These are phyloP conservation scores for Arthrobotrys entomopaga DNA, from an alignment of 2,329 filamentous ascomycete species.

Conservation along the genomic window DNA sequence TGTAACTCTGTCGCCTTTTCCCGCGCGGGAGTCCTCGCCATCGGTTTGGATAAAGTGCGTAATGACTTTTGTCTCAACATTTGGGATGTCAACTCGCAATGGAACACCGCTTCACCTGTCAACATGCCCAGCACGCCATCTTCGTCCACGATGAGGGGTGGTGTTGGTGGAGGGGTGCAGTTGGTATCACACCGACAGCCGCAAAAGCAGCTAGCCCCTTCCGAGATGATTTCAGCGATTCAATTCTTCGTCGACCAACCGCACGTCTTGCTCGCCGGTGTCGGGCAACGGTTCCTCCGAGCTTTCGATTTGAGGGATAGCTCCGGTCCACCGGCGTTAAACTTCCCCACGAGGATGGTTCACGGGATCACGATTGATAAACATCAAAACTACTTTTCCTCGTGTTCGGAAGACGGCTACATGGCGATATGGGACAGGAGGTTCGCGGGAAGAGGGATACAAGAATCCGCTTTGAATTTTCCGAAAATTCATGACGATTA, in stretches of 20 bases:
- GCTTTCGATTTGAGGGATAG: slow-evolving; percentile 81
- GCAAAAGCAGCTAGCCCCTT: slow-evolving; percentile 69
- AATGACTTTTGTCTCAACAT: slow-evolving; percentile 85
- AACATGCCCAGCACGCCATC: slow-evolving; percentile 56
- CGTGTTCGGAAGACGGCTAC: slow-evolving; percentile 68
- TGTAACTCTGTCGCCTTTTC: slow-evolving; percentile 86
- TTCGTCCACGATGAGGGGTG: slow-evolving; percentile 59
- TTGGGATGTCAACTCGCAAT: slow-evolving; percentile 76
- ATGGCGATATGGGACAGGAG: slow-evolving; percentile 59
- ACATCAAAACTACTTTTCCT: slow-evolving; percentile 85
- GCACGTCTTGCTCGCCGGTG: slow-evolving; percentile 77
- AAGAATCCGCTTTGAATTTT: slow-evolving; percentile 56
- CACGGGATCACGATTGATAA: slow-evolving; percentile 77
- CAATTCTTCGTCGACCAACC: slow-evolving; percentile 83
- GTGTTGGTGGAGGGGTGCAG: not conserved
- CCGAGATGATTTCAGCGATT: slow-evolving; percentile 80
- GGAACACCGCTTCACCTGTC: slow-evolving; percentile 64
- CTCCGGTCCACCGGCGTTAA: slow-evolving; percentile 63
- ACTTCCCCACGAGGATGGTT: slow-evolving; percentile 66
- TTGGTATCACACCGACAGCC: slow-evolving; percentile 60
- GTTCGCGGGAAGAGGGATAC: slow-evolving; percentile 51
- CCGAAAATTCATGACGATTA: slow-evolving; percentile 55
- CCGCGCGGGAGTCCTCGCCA: slow-evolving; percentile 75
- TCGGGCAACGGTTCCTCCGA: slow-evolving; percentile 78
- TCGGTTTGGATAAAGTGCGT: slow-evolving; percentile 81